A percentile compares a stretch with the other conserved stretches of the same genome.
phyloP scores from a whole-genome alignment of 2,329 filamentous ascomycete genomes.

The Fonsecaea pugnacius region DNA sequence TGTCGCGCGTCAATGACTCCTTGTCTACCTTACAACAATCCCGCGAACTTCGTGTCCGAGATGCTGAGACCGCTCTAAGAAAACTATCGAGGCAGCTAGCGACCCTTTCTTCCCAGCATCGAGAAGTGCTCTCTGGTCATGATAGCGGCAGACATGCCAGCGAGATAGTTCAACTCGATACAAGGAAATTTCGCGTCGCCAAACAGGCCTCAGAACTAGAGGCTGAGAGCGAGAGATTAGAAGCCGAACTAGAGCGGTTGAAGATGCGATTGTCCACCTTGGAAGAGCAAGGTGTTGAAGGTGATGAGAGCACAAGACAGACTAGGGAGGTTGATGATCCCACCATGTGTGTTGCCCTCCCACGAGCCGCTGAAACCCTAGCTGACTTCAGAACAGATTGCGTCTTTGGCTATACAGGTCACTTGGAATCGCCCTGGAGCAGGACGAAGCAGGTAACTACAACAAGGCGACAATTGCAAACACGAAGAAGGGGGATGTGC shows the following conservation, averaged over 20 bases:
- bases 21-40: conserved; percentile 81
- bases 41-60: conserved; percentile 75
- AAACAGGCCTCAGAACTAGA: conserved; percentile 88
- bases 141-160: conserved; percentile 79
- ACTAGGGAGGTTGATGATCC: conserved; percentile 58
- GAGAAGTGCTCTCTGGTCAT: conserved; percentile 72
- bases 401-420: conserved; percentile 90
- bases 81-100: conserved; percentile 76
- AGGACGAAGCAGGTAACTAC: conserved; percentile 79
- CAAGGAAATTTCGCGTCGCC: conserved; percentile 91
- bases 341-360: conserved; percentile 47
- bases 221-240: conserved; percentile 91
- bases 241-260: conserved; percentile 75
- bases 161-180: conserved; percentile 84
- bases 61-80: conserved; percentile 69
- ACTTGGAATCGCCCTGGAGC: conserved; percentile 87
- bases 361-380: neutral
- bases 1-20: conserved; percentile 82
- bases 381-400: conserved; percentile 54
- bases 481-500: conserved; percentile 83
- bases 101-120: conserved; percentile 74
- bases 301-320: conserved; percentile 58
- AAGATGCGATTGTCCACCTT: conserved; percentile 77
- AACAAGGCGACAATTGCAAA: conserved; percentile 84
- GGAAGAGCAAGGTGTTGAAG: conserved; percentile 85